Base-by-base conservation (phyloP, 2,329 filamentous ascomycete species). In the Aureobasidium melanogenum region DNA sequence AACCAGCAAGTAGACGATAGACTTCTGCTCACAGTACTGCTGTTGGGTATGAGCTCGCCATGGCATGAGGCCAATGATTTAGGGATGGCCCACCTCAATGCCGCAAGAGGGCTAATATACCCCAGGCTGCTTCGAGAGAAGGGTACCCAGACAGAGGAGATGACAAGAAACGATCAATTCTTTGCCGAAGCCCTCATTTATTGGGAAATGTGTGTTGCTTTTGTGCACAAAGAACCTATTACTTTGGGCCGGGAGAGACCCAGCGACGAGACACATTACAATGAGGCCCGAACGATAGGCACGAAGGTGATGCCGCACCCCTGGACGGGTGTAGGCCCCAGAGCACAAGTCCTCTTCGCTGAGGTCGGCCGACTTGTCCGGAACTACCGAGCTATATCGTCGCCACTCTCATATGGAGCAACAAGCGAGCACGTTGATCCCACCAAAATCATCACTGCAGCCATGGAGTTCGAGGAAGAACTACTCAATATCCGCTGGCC, bases 1-100 rank as follows among this genome's bases (percentile, higher is more conserved):
- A 64, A 67, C 24, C 47, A 62, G 5, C 57, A 59, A 28, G 63
- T 66, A 19, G 64, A 66, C 19, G 65, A 66, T 41, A 63, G 66
- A 50, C 64, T 65, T 2, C 73, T 85, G 9, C 67, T 86, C 14
- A 81, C 81, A 2, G 73, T 85, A 22, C 77, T 85, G 55, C 78
- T 86, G 69, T 77, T 85, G 2, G 83, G 83, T 3, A 79, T 83
- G 63, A 83, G 81, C 2, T 82, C 82, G 10, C 82, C 80, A 46
- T 86, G 83, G 83, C 82, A 85, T 62, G 77, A 84, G 41, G 76
- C 80, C 10, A 76, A 71, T 36, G 81, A 82, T 60, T 73, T 86
- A 6, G 83, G 83, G 2, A 72, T 81, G 55, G 76, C 80, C 15
- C 80, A 80, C 62, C 78, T 83, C 34, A 76, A 79, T 24, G 78